These are phyloP conservation scores for Monosporascus ibericus DNA, from an alignment of 2,329 filamentous ascomycete genomes.

Conservation along the genomic window DNA sequence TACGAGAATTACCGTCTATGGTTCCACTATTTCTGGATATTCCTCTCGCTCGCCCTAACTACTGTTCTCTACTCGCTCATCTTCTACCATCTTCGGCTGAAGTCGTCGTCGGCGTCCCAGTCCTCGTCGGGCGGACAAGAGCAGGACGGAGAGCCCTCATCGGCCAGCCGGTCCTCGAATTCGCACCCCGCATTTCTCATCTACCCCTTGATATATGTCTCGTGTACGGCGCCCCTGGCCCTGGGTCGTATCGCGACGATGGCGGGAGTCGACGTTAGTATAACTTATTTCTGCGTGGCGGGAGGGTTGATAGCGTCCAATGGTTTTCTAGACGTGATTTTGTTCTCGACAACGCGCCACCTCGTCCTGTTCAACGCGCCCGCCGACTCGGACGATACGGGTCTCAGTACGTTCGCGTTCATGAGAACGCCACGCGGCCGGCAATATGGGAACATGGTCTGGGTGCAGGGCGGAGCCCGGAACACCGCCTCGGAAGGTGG, in stretches of 20 bases:
- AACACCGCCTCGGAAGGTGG: background rate
- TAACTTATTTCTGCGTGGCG: constrained; percentile 52
- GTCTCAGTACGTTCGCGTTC: constrained; percentile 46
- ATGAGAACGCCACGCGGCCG: constrained; percentile 30
- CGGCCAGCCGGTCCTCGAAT: background rate
- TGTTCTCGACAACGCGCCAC: constrained; percentile 47
- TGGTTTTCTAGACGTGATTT: constrained; percentile 47
- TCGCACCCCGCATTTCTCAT: constrained; percentile 52
- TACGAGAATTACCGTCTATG: constrained; percentile 48
- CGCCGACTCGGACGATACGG: constrained; percentile 35
- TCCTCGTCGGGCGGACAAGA: constrained; percentile 15
- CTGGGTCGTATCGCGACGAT: constrained; percentile 58
- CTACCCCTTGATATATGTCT: constrained; percentile 62
- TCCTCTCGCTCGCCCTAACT: constrained; percentile 30
- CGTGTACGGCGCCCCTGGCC: constrained; percentile 63
- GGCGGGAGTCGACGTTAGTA: constrained; percentile 43
- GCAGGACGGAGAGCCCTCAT: background rate
- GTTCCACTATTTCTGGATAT: constrained; percentile 60
- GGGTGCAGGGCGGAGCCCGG: constrained; percentile 20
- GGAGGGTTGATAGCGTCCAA: constrained; percentile 53
- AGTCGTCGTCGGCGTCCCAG: constrained; percentile 16
- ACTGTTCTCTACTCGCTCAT: constrained; percentile 30
- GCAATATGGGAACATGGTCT: constrained; percentile 24
- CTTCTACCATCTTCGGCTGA: constrained; percentile 26
- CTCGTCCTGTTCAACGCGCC: constrained; percentile 41